Base-by-base conservation (phyloP, 768 basidiomycete genomes). In the Suillus tomentosus region DNA sequence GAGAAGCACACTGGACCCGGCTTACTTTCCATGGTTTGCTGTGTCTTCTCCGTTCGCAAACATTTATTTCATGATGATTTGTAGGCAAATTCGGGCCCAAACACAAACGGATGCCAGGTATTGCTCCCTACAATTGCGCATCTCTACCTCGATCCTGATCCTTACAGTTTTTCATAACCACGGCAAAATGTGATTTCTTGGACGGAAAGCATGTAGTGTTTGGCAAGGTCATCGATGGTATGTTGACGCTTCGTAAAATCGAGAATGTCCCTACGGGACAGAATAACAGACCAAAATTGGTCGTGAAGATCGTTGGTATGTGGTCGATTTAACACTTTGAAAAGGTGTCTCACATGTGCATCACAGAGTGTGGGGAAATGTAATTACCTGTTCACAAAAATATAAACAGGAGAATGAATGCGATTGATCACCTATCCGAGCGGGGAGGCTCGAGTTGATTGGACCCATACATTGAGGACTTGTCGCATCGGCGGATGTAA, bases 171-270 rank as follows among this genome's bases (percentile, higher is more conserved):
- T 99, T 99, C 82, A 89, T 99, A 73, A 99, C 97, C 0, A 95
- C 94, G 2, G 93, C 88, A 10, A 91, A 92, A 69, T 96, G 96
- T 67, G 94, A 96, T 66, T 99, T 99, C 77, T 85, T 99, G 51
- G 96, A 99, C 73, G 93, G 88, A 68, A 94, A 96, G 75, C 95
- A 96, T 73, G 91, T 95, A 69, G 94, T 96, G 2, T 97, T 97
- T 70, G 95, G 95, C 7, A 88, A 84, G 68, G 91, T 96, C 42
- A 85, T 93, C 66, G 94, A 97, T 63, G 94, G 94, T 31, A 93
- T 99, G 91, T 85, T 99, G 64, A 96, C 95, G 4, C 81, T 99
- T 59, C 84, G 96, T 67, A 99, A 98, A 76, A 93, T 99, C 62
- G 97, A 99, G 79, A 94, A 95, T 67, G 94, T 98, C 0, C 86